Conservation (phyloP, 306 rosid genomes). For the Hippophae rhamnoides region DNA sequence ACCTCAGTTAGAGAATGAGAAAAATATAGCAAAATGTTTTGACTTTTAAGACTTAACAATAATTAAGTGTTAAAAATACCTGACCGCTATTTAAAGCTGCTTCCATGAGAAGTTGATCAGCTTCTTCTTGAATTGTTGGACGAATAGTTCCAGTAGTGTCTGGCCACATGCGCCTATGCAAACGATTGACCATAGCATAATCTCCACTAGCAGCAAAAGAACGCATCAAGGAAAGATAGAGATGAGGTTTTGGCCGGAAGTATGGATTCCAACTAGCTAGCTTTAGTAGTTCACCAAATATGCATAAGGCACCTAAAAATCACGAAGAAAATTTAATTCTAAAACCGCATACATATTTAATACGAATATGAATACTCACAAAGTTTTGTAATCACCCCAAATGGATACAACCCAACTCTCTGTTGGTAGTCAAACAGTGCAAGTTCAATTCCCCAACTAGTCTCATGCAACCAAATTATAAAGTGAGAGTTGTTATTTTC, state of each 20-base stretch:
- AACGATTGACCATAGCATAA: slow-evolving; percentile 38
- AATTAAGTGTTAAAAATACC: slow-evolving; percentile 20
- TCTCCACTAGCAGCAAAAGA: slow-evolving; percentile 58
- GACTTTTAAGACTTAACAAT: neutral
- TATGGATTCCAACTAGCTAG: slow-evolving; percentile 45
- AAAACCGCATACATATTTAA: neutral
- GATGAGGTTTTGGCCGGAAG: slow-evolving; percentile 81
- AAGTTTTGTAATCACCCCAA: neutral
- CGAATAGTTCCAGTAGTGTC: slow-evolving; percentile 63
- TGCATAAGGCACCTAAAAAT: slow-evolving; percentile 57
- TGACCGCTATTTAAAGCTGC: slow-evolving; percentile 61
- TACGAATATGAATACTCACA: neutral
- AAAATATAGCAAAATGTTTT: too few species aligned
- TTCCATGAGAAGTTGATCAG: slow-evolving; percentile 87
- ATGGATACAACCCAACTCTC: too few species aligned
- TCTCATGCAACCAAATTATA: too few species aligned
- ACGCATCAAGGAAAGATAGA: slow-evolving; percentile 82
- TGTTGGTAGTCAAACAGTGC: too few species aligned
- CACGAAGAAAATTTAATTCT: slow-evolving; percentile 1
- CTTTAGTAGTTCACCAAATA: slow-evolving; percentile 74
- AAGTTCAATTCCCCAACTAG: too few species aligned
- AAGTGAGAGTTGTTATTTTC: too few species aligned
- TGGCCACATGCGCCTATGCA: slow-evolving; percentile 58
- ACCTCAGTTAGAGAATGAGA: too few species aligned
- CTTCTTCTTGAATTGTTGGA: slow-evolving; percentile 50